These are phyloP conservation scores for Trichoderma semiorbis DNA, from an alignment of 2,329 filamentous ascomycete species.

Conservation along the genomic window DNA sequence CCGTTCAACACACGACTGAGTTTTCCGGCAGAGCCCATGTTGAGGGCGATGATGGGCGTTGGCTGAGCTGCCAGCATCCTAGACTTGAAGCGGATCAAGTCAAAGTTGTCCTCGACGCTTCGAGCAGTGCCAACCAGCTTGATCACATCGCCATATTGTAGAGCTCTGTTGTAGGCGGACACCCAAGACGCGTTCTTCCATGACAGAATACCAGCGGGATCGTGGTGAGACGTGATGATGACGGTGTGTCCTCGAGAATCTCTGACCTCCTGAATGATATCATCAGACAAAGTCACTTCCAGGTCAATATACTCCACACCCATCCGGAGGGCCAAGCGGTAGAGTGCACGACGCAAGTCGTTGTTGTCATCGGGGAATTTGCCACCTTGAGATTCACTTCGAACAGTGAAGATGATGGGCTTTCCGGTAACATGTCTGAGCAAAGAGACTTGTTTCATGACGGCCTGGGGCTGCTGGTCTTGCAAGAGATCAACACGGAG, in stretches of 20 bases:
- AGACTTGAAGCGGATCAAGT: slow-evolving; percentile 74
- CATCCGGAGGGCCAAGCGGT: slow-evolving; percentile 73
- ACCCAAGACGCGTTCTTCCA: slow-evolving; percentile 96
- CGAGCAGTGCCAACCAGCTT: slow-evolving; percentile 86
- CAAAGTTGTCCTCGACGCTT: slow-evolving; percentile 79
- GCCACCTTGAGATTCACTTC: slow-evolving; percentile 82
- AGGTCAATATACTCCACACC: slow-evolving; percentile 92
- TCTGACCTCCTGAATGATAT: slow-evolving; percentile 67
- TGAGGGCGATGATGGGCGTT: slow-evolving; percentile 87
- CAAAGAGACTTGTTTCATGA: slow-evolving; percentile 76
- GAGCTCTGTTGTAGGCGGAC: slow-evolving; percentile 79
- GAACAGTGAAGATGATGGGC: slow-evolving; percentile 88
- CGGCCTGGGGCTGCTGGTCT: slow-evolving; percentile 71
- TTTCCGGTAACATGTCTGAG: slow-evolving; percentile 68
- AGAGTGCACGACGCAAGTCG: slow-evolving; percentile 70
- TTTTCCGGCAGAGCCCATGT: slow-evolving; percentile 88
- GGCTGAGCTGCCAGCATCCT: slow-evolving; percentile 70
- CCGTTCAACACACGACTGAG: slow-evolving; percentile 85
- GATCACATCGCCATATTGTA: slow-evolving; percentile 88
- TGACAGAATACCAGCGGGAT: slow-evolving; percentile 71
- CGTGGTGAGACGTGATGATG: slow-evolving; percentile 95
- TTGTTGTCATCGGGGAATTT: slow-evolving; percentile 75
- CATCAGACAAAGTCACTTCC: slow-evolving; percentile 79
- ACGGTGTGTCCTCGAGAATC: slow-evolving; percentile 67
- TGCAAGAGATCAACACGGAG: slow-evolving; percentile 86